Evolutionary conservation across 306 rosid species (phyloP), one percentile per base, ranked within the genome.

Genomic region (Astragalus glycyphyllos): DNA sequence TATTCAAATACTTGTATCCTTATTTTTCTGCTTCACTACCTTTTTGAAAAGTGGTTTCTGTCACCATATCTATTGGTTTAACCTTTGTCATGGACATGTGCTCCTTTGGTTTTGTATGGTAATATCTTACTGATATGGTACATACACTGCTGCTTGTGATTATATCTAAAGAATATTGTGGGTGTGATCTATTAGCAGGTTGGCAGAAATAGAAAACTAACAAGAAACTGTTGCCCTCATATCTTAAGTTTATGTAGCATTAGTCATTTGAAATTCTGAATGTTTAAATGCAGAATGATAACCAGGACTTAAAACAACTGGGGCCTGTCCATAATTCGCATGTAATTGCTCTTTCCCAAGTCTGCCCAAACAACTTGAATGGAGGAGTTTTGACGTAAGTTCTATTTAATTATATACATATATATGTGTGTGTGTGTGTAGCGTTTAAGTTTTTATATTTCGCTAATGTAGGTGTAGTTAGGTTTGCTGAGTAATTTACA

Each of bases 301-400:
- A 68, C 79, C 97, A 82, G 86, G 98, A 93, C 77, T 55, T 60
- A 32, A 93, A 87, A 65, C 96, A 88, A 79, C 47, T 79, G 56
- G 86, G 58, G 51, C 68, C 86, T 47, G 86, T 79, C 72, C 99
- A 95, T 76, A 83, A 69, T 76, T 91, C 99, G 20, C 99, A 95
- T 78, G 76, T 54, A 48, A 14, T 51, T 48, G 87, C 96, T 38
- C 91, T 94, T 79, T 70, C 83, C 65, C 88, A 86, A 82, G 84
- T 84, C 79, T 75, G 83, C 81, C 90, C 92, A 16, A 95, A 86
- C 85, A 86, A 84, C 77, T 71, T 82, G 81, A 86, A 79, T 78
- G 99, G 96, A 75, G 85, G 65, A 73, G 1, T 86, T 82, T 80
- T 89, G 58, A 87, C 96, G 99, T 95, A 86, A 86, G 99, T 86